Percentiles rank a stretch among this genome's conserved stretches.
Conservation (phyloP, 768 basidiomycete genomes). For the Mycena maculata region DNA sequence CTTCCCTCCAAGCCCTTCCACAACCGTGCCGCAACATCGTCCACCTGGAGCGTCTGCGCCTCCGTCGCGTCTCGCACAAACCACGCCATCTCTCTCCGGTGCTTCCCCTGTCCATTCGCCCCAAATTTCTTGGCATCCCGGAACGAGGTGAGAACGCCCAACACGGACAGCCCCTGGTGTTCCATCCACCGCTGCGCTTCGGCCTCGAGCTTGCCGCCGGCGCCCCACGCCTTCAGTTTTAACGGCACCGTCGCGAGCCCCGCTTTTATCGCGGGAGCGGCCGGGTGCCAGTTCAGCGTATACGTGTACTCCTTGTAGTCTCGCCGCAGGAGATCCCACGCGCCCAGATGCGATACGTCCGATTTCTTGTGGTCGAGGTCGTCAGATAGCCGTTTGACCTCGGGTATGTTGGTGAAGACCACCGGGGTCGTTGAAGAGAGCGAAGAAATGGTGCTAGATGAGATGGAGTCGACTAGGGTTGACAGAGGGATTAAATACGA, state of each 20-base stretch:
- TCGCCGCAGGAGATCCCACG: conserved; percentile 85
- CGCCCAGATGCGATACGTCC: conserved; percentile 73
- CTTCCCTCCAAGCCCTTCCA: conserved; percentile 71
- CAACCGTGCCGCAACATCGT: conserved; percentile 59
- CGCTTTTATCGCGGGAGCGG: conserved; percentile 59
- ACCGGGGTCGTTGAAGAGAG: conserved; percentile 23
- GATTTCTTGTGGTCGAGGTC: conserved; percentile 68
- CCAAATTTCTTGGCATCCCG: conserved; percentile 52
- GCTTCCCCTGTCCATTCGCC: conserved; percentile 60
- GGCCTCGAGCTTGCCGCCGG: conserved; percentile 54
- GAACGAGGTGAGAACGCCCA: conserved; percentile 87
- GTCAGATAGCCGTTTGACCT: conserved; percentile 61
- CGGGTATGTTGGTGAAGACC: conserved; percentile 44
- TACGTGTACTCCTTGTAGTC: conserved; percentile 93
- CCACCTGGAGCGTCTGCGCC: conserved; percentile 43
- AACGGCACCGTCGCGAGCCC: conserved; percentile 89
- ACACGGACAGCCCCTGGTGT: conserved; percentile 70
- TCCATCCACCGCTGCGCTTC: conserved; percentile 68
- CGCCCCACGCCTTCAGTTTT: conserved; percentile 67
- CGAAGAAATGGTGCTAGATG: conserved; percentile 30
- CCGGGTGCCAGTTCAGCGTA: conserved; percentile 55
- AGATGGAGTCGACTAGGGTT: conserved; percentile 50
- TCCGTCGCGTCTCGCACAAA: conserved; percentile 59
- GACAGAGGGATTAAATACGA: conserved; percentile 72
- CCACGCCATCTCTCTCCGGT: conserved; percentile 76